Base-by-base conservation (phyloP, 2,329 filamentous ascomycete species). In the Cladosporium sp. region DNA sequence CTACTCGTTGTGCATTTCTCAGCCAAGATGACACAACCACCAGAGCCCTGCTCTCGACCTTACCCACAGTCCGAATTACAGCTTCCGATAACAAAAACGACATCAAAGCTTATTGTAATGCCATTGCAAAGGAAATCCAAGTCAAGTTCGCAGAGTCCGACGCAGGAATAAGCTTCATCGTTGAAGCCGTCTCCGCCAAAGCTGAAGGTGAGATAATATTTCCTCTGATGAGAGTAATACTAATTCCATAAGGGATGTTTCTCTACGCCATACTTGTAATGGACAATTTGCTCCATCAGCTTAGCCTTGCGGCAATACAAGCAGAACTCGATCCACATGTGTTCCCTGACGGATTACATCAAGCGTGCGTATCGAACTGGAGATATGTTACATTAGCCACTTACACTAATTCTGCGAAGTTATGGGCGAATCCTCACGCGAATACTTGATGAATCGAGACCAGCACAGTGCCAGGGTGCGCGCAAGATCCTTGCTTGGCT, bases 191-290 rank as follows among this genome's bases (percentile, higher is more conserved):
- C 26, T 55, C 26, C 2, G 11, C 24, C 6, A 55, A 34, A 32
- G 52, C 52, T 21, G 30, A 55, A n/a, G 52, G 52, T 34, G 26
- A 49, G 59, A 34, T 12, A 21, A 63, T 52, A 44, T n/a, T n/a
- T n/a, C n/a, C n/a, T n/a, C n/a, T n/a, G n/a, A n/a, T n/a, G n/a
- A n/a, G n/a, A n/a, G n/a, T n/a, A n/a, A n/a, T n/a, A n/a, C n/a
- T n/a, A n/a, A n/a, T n/a, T n/a, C n/a, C n/a, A n/a, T n/a, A n/a
- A 59, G 67, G 67, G 6, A 68, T 68, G 67, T 68, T 68, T 38
- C 54, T 68, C 6, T 67, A 62, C 49, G 67, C 67, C 10, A 55
- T n/a, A n/a, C 44, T 68, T 14, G 65, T 68, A 4, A 68, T 68
- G 65, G 41, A 67, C 11, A 67, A 68, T 54, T 32, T 68, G 1